Evolutionary conservation across 495 filamentous ascomycete species (phyloP), one percentile per base, ranked within the genome.

Genomic region (Penicillium samsonianum): DNA sequence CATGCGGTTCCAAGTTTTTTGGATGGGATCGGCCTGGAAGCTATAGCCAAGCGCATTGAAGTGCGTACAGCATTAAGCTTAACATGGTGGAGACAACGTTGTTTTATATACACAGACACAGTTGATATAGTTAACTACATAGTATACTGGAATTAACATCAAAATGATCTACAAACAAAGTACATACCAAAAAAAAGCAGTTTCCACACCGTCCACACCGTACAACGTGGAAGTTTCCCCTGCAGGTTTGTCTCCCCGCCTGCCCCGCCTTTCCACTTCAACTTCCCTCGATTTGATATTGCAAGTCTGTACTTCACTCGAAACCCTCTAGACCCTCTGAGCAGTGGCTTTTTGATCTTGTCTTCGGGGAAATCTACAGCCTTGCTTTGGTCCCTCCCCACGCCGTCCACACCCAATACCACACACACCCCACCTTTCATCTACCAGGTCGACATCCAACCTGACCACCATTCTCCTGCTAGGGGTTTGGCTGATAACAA

Each of bases 211-310:
- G 12, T 37, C n/a, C n/a, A 28, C 9, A 26, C 8, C 31, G 19
- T 33, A 11, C 26, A 33, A 22, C 28, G 17, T 16, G 6, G 19
- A 26, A 14, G 14, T 16, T 33, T 57, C 14, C 42, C 28, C 43
- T 59, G 35, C 54, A 58, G 35, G 25, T 22, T 28, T 47, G 17
- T 22, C 42, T 59, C 65, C 65, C 65, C 62, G 59, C 65, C 53
- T 65, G 63, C 65, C 65, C 65, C 65, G 63, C 65, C 48, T 46
- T 56, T 44, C 17, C 30, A 44, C 47, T 45, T 37, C 33, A 4
- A 23, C 25, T 53, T 43, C 20, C 26, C 19, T 53, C 3, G 10
- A 31, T 12, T 49, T 51, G 28, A 48, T 48, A 48, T 48, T 33
- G 45, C 28, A 48, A 47, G 16, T 47, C 25, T 17, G n/a, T 5